Percentiles rank a stretch among this genome's conserved stretches.
Evolutionary conservation across 1,139 yeast genomes (phyloP).

Genomic region (Meyerozyma athensensis): DNA sequence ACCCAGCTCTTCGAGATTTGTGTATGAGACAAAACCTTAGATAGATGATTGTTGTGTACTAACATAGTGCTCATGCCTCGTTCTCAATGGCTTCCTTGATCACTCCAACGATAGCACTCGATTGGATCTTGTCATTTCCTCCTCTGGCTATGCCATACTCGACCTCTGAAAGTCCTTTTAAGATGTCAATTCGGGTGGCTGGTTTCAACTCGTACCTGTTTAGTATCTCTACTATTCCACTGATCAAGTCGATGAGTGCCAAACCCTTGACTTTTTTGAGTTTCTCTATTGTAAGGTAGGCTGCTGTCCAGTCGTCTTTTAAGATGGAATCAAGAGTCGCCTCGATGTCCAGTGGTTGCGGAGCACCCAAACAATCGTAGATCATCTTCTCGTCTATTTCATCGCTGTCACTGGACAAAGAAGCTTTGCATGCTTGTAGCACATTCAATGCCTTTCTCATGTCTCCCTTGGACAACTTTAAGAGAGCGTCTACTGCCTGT

Average conservation of each 20-base stretch:
- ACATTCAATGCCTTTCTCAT: constrained; percentile 96
- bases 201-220: constrained; percentile 62
- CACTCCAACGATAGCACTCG: constrained; percentile 86
- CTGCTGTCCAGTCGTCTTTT: constrained; percentile 84
- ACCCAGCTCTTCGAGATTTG: constrained; percentile 6
- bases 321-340: constrained; percentile 70
- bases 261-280: constrained; percentile 73
- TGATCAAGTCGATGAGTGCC: constrained; percentile 80
- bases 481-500: constrained; percentile 62
- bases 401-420: constrained; percentile 42
- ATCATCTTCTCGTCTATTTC: constrained; percentile 67
- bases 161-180: constrained; percentile 73
- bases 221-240: constrained; percentile 69
- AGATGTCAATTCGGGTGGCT: constrained; percentile 54
- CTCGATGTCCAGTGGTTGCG: constrained; percentile 82
- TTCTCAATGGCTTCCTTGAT: constrained; percentile 57
- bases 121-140: constrained; percentile 85
- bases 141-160: constrained; percentile 91
- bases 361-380: constrained; percentile 94
- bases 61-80: constrained; percentile 13
- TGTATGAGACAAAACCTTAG: constrained; percentile 5
- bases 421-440: constrained; percentile 88
- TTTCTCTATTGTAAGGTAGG: constrained; percentile 58
- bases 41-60: constrained; percentile 4
- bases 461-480: constrained; percentile 79